Conservation (phyloP, 805 yeast genomes). For the Scheffersomyces lignosus region DNA sequence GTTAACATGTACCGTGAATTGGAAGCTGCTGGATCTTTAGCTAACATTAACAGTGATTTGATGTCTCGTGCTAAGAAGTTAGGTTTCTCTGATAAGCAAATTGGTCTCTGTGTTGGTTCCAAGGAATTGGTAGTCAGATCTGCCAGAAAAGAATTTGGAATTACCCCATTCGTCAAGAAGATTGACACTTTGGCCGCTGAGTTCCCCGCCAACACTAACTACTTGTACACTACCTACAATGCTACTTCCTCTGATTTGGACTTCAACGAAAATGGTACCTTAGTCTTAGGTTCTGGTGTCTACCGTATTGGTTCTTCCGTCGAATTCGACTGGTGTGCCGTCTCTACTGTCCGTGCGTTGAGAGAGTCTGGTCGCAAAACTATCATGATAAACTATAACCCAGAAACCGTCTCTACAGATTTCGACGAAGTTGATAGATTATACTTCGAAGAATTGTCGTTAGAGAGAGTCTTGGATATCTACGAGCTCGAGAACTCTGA, state of each 20-base stretch:
- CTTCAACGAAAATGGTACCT: conserved; percentile 86
- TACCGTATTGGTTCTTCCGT: conserved; percentile 98
- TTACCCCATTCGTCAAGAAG: conserved; percentile 91
- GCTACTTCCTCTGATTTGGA: conserved; percentile 82
- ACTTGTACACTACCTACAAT: conserved; percentile 92
- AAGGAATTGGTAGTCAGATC: conserved; percentile 81
- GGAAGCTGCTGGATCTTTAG: conserved; percentile 57
- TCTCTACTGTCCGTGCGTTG: conserved; percentile 90
- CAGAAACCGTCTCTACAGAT: conserved; percentile 98
- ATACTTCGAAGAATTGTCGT: conserved; percentile 92
- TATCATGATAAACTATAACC: conserved; percentile 95
- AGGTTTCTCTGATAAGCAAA: conserved; percentile 95
- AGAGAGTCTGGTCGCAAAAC: conserved; percentile 87
- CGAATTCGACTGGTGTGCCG: conserved; percentile 99
- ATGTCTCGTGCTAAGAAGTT: conserved; percentile 82
- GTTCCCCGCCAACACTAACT: conserved; percentile 96
- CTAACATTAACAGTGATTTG: conserved; percentile 63
- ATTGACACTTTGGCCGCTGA: conserved; percentile 98
- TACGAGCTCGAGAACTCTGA: conserved; percentile 87
- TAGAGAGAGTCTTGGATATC: conserved; percentile 96
- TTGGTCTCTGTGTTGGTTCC: conserved; percentile 71
- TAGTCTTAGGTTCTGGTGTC: conserved; percentile 98
- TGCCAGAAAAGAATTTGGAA: conserved; percentile 74
- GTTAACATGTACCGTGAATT: conserved; percentile 84
- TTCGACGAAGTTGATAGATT: conserved; percentile 97